Conservation (phyloP, 306 rosid genomes). For the Quercus engelmannii region DNA sequence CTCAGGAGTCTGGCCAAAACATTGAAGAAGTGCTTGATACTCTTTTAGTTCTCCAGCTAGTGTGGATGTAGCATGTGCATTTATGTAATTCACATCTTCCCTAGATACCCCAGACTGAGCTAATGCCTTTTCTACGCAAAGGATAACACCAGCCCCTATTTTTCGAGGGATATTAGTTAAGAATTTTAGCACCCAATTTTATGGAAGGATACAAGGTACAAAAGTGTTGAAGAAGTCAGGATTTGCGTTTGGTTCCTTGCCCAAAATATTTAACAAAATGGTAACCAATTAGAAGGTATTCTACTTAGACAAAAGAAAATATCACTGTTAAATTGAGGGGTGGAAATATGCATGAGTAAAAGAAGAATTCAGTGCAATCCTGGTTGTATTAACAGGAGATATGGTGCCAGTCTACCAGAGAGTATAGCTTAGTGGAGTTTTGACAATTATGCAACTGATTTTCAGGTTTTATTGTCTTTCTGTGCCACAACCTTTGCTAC, state of each 20-base stretch:
- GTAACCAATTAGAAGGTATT: conserved; percentile 2
- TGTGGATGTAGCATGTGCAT: conserved; percentile 97
- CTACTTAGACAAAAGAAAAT: not conserved
- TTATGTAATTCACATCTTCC: conserved; percentile 91
- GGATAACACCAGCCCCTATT: conserved; percentile 82
- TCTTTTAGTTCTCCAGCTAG: conserved; percentile 93
- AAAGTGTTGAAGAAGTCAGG: not conserved
- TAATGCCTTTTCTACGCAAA: conserved; percentile 91
- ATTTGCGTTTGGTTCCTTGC: not conserved
- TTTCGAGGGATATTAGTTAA: conserved; percentile 13
- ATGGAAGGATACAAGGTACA: not conserved
- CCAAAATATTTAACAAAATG: not conserved
- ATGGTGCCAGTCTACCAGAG: too few species aligned
- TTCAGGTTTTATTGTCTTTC: too few species aligned
- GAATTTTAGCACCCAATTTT: conserved; percentile 17
- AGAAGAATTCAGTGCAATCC: not conserved
- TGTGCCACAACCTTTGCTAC: too few species aligned
- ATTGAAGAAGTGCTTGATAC: conserved; percentile 78
- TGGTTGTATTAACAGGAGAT: not conserved
- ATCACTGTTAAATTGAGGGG: conserved; percentile 1
- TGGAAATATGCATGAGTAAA: not conserved
- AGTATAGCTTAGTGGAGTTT: too few species aligned
- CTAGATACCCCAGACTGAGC: conserved; percentile 72
- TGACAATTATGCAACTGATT: too few species aligned
- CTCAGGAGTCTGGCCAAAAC: conserved; percentile 85